A percentile compares a stretch with the other conserved stretches of the same genome.
phyloP scores from a whole-genome alignment of 805 yeast genomes.

The Candida schatavii region DNA sequence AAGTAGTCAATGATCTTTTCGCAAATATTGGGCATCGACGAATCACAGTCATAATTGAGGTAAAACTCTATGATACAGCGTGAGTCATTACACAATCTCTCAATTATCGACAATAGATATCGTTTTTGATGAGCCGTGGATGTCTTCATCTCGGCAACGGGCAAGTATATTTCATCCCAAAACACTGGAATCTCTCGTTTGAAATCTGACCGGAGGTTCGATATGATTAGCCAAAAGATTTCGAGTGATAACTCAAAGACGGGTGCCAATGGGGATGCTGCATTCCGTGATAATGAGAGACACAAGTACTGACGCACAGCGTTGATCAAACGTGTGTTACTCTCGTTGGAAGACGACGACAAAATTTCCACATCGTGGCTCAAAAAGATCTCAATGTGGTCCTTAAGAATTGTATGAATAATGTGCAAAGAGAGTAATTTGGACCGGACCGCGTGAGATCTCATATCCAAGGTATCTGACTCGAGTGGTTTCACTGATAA shows the following conservation, averaged over 20 bases:
- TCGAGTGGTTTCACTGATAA: constrained; percentile 84
- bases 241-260: constrained; percentile 90
- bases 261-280: constrained; percentile 87
- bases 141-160: constrained; percentile 87
- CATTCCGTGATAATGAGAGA: constrained; percentile 80
- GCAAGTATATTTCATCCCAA: constrained; percentile 88
- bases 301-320: constrained; percentile 84
- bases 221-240: constrained; percentile 85
- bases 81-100: constrained; percentile 83
- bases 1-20: constrained; percentile 79
- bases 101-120: constrained; percentile 76
- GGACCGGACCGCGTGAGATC: constrained; percentile 90
- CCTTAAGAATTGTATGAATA: constrained; percentile 78
- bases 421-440: constrained; percentile 85
- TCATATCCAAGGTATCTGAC: constrained; percentile 71
- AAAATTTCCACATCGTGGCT: constrained; percentile 54
- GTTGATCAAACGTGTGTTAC: constrained; percentile 63
- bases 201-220: constrained; percentile 81
- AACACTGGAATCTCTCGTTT: constrained; percentile 93
- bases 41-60: constrained; percentile 92
- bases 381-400: constrained; percentile 78
- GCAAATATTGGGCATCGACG: constrained; percentile 75
- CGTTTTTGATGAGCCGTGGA: constrained; percentile 92
- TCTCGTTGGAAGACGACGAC: constrained; percentile 47
- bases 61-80: constrained; percentile 88